Base-by-base conservation (phyloP, 352 stramenopile species). In the Globisporangium solare region DNA sequence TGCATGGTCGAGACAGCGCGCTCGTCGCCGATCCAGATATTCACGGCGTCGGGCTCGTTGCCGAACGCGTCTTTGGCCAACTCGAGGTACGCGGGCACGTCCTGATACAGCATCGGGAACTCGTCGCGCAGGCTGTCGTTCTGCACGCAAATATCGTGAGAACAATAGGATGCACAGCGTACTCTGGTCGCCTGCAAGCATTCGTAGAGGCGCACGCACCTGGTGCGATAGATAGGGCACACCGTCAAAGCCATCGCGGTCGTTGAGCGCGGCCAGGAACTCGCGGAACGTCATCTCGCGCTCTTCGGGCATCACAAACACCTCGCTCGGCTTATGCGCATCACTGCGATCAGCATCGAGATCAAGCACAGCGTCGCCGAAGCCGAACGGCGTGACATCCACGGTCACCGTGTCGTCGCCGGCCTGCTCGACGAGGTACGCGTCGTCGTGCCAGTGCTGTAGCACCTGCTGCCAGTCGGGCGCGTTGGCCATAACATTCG, bases 21-120 rank as follows among this genome's bases (percentile, higher is more conserved):
- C 56, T 98, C 91, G 66, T 99, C 95, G 7, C 96, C 97, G 60
- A 99, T 98, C 97, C 96, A 99, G 54, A 99, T 82, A 80, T 99
- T 99, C 12, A 99, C 81, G 1, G 85, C 85, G 61, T 94, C 85
- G 1, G 85, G 82, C 17, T 86, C 70, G 47, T 92, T 92, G 6
- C 81, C 85, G 39, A 95, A 93, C 13, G 78, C 73, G 51, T 90
- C 73, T 7, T 82, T 64, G 0, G 73, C 79, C 17, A 93, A 62
- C 13, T 65, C 56, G 18, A 93, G 61, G 32, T 60, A 82, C n/a
- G 77, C 51, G 13, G 83, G 82, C 15, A 93, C 76, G 12, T 93
- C 75, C 5, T 74, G 56, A 41, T 83, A 85, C 12, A 94, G 63
- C 11, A 35, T 65, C 13, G 83, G 81, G 37, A 93, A 86, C 58